A percentile compares a stretch with the other conserved stretches of the same genome.
Evolutionary conservation across 305 asterid species (phyloP).

Genomic region (Fraxinus latifolia): DNA sequence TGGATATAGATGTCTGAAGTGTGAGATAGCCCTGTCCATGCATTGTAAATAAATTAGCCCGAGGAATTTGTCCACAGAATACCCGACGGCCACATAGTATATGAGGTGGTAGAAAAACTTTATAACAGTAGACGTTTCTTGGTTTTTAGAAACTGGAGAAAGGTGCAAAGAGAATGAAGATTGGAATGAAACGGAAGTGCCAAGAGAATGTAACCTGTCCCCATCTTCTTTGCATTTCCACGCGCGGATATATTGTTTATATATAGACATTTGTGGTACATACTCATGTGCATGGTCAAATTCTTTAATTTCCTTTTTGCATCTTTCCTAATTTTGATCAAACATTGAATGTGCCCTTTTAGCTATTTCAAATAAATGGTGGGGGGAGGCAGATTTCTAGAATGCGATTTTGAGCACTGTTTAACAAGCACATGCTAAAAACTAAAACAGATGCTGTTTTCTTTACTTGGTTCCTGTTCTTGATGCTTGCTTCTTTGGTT

Average conservation of each 20-base stretch:
- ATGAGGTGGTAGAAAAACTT: background rate
- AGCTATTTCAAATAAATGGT: background rate
- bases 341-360: background rate
- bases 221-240: background rate
- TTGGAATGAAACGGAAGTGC: background rate
- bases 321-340: background rate
- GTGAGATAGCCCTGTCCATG: background rate
- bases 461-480: background rate
- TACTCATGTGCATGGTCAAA: background rate
- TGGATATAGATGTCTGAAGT: background rate
- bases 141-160: background rate
- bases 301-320: background rate
- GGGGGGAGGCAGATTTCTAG: background rate
- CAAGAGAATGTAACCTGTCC: background rate
- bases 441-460: background rate
- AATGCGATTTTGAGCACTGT: background rate
- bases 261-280: background rate
- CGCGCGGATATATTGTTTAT: background rate
- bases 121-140: background rate
- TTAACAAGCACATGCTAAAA: background rate
- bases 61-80: background rate
- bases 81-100: background rate
- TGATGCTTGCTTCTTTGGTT: background rate
- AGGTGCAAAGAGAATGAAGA: background rate
- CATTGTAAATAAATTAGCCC: background rate